A percentile compares a stretch with the other conserved stretches of the same genome.
phyloP scores from a whole-genome alignment of 257 asterid species.

The Verbena officinalis region DNA sequence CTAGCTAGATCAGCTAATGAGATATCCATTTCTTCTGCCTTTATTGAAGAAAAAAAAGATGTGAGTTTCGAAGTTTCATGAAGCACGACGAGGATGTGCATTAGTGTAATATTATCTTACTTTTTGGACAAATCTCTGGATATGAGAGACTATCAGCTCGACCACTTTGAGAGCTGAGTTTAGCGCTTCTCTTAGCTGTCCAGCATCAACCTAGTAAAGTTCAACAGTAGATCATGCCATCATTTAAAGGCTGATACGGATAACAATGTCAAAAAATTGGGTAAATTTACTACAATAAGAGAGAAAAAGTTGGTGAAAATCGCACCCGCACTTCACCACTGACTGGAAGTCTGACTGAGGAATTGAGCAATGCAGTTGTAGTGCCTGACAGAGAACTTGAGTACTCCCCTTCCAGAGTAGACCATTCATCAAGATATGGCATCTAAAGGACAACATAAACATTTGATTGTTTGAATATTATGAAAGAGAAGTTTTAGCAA shows the following conservation, averaged over 20 bases:
- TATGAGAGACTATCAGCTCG: conserved; percentile 44
- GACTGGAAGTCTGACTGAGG: conserved; percentile 71
- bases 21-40: conserved; percentile 73
- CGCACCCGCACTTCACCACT: conserved; percentile 63
- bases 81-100: background rate
- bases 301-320: conserved; percentile 18
- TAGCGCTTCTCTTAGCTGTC: conserved; percentile 57
- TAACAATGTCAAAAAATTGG: background rate
- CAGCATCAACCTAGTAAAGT: conserved; percentile 43
- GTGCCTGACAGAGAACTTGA: conserved; percentile 52
- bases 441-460: conserved; percentile 35
- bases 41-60: conserved; percentile 22
- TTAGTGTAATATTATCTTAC: conserved; percentile 33
- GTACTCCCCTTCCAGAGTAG: conserved; percentile 58
- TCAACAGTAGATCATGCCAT: conserved; percentile 11
- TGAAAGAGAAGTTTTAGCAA: background rate
- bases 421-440: conserved; percentile 80
- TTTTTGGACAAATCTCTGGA: conserved; percentile 46
- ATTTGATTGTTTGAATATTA: background rate
- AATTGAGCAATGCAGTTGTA: conserved; percentile 54
- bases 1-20: conserved; percentile 63
- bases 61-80: conserved; percentile 3
- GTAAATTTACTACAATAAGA: background rate
- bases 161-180: conserved; percentile 58
- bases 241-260: background rate